phyloP scores from a whole-genome alignment of 805 yeast genomes.

The Maudiozyma turicensis region DNA sequence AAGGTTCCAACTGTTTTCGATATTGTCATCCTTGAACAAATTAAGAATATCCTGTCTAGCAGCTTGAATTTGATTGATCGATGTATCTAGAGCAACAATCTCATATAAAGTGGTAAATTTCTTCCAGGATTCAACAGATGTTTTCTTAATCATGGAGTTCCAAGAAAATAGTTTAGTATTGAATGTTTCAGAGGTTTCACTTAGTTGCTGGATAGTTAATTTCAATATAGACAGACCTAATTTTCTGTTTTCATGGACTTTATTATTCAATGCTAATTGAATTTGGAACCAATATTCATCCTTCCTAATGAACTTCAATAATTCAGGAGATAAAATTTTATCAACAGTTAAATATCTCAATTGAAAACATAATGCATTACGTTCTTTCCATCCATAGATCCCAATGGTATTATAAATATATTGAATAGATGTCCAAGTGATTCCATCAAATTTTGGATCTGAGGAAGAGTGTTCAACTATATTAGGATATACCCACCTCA shows the following conservation, averaged over 20 bases:
- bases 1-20: conserved; percentile 65
- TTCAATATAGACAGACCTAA: conserved; percentile 57
- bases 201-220: conserved; percentile 42
- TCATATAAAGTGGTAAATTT: conserved; percentile 67
- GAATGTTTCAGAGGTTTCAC: conserved; percentile 7
- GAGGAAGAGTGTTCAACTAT: conserved; percentile 21
- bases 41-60: conserved; percentile 54
- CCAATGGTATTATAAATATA: conserved; percentile 26
- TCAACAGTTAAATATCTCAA: conserved; percentile 39
- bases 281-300: conserved; percentile 46
- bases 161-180: conserved; percentile 11
- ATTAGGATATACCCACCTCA: conserved; percentile 45
- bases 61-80: conserved; percentile 77
- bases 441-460: conserved; percentile 15
- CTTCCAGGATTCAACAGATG: conserved; percentile 46
- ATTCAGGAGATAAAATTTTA: conserved; percentile 2
- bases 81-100: conserved; percentile 74
- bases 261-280: conserved; percentile 46
- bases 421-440: conserved; percentile 41
- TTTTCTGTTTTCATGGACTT: conserved; percentile 59
- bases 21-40: conserved; percentile 41
- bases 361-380: conserved; percentile 46
- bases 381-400: conserved; percentile 24
- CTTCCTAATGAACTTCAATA: conserved; percentile 8
- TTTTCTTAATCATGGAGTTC: conserved; percentile 24